Evolutionary conservation across 495 filamentous ascomycete species (phyloP), one percentile per base, ranked within the genome.

Genomic region (Penicillium pancosmium): DNA sequence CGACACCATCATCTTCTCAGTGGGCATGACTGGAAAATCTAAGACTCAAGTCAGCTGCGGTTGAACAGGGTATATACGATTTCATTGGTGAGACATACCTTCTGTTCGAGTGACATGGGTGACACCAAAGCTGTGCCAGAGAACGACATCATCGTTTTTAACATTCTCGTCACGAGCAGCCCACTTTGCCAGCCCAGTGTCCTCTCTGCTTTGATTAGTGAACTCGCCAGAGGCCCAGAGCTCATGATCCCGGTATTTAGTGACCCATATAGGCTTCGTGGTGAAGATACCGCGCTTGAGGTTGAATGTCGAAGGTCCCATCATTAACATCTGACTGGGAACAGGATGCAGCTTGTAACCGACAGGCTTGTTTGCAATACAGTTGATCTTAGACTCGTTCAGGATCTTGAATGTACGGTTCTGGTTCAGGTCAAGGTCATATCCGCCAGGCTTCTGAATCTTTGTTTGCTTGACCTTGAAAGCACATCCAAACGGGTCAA

Each of bases 361-460:
- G 0, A 92, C 86, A 0, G 90, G 85, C 38, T 86, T 84, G 15
- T 82, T 81, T 52, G 92, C 93, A 67, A 94, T 71, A 0, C 85
- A 75, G 67, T 93, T 93, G 35, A 69, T 72, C n/a, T 83, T 73
- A 7, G 70, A 57, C n/a, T 84, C 75, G 67, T 95, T 93, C 67
- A 93, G 82, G 61, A 97, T 88, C 67, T 92, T 92, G 80, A 96
- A 93, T 3, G 76, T 79, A 10, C 92, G 86, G 65, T 89, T 89
- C 8, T 70, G 74, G 49, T 72, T 64, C 8, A 76, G 68, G 68
- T 92, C 82, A 4, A 88, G 77, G 63, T 96, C 87, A 15, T 82
- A 77, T 19, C 87, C 83, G 13, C 81, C 76, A 12, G 89, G 88
- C 19, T 78, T 65, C 2, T 76, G 70, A 33, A 94, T 64, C 4